phyloP scores from a whole-genome alignment of 179 eudicot genomes.

The Silene coronaria region DNA sequence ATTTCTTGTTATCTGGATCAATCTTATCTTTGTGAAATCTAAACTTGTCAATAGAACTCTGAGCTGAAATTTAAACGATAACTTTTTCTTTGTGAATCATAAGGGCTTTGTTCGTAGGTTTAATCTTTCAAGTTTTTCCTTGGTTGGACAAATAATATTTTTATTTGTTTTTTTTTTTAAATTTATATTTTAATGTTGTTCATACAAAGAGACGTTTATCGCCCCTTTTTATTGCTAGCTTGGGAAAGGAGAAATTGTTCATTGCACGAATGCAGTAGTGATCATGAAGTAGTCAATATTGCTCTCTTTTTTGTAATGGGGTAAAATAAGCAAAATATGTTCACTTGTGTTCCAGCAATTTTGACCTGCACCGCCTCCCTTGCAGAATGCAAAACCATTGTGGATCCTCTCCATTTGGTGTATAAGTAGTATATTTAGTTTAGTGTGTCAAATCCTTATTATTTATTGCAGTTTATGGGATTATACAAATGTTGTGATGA shows the following conservation, averaged over 20 bases:
- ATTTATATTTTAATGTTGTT: not conserved
- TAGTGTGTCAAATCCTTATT: not conserved
- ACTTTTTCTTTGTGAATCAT: not conserved
- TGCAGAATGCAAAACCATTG: not conserved
- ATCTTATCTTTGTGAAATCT: not conserved
- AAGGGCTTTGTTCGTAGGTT: not conserved
- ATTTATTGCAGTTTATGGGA: slow-evolving; percentile 85
- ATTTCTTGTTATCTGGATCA: not conserved
- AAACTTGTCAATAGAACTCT: not conserved
- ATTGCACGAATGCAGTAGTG: not conserved
- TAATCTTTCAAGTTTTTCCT: not conserved
- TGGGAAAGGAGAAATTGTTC: not conserved
- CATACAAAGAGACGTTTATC: not conserved
- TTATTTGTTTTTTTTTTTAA: not conserved
- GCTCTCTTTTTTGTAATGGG: not conserved
- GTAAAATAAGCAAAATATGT: not conserved
- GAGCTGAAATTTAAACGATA: not conserved
- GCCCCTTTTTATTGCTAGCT: not conserved
- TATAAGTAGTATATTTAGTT: not conserved
- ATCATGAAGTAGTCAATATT: not conserved
- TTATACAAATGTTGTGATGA: slow-evolving; percentile 92
- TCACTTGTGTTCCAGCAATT: not conserved
- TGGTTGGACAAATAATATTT: not conserved
- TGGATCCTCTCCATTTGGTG: not conserved
- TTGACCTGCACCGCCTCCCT: not conserved